Evolutionary conservation across 148 eudicot genomes (phyloP).

Genomic region (Nepenthes mirabilis): DNA sequence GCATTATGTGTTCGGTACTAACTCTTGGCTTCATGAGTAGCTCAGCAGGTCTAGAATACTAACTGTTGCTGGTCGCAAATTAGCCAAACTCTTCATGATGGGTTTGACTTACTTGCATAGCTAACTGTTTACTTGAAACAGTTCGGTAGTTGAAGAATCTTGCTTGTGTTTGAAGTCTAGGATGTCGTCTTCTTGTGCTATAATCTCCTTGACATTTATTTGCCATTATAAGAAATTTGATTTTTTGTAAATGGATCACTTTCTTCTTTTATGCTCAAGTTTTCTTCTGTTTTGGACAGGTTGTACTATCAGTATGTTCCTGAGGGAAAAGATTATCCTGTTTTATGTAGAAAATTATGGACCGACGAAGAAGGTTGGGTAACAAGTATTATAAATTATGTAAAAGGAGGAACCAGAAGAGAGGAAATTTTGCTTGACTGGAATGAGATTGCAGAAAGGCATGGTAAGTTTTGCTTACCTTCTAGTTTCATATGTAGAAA

Average conservation of each 20-base stretch:
- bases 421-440: slow-evolving; percentile 85
- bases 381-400: slow-evolving; percentile 23
- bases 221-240: background rate
- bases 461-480: slow-evolving; percentile 30
- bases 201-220: background rate
- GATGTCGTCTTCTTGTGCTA: background rate
- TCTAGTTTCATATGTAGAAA: background rate
- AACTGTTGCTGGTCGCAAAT: too few species aligned
- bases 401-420: slow-evolving; percentile 21
- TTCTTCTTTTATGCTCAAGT: background rate
- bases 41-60: too few species aligned
- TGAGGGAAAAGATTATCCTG: slow-evolving; percentile 87
- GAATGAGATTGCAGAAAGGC: slow-evolving; percentile 73
- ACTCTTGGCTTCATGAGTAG: too few species aligned
- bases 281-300: slow-evolving; percentile 24
- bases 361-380: slow-evolving; percentile 27
- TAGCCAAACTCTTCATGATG: too few species aligned
- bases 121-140: too few species aligned
- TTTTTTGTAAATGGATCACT: background rate
- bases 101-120: too few species aligned
- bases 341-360: slow-evolving; percentile 59
- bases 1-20: too few species aligned
- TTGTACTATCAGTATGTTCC: slow-evolving; percentile 82
- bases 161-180: background rate
- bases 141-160: background rate